phyloP scores from a whole-genome alignment of 345 rosid genomes.

The Euphorbia tirucalli region DNA sequence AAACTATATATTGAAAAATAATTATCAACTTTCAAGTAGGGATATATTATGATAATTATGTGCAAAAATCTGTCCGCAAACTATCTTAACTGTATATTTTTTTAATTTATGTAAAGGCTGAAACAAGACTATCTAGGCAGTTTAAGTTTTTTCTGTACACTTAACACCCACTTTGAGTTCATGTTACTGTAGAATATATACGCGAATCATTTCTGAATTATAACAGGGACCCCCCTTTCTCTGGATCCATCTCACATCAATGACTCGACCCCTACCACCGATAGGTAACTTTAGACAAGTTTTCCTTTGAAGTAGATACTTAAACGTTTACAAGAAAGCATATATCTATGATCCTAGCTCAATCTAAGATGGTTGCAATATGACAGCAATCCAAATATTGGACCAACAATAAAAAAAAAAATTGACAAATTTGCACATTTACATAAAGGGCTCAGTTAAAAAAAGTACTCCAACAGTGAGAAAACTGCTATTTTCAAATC shows the following conservation, averaged over 20 bases:
- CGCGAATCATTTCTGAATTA: conserved; percentile 6
- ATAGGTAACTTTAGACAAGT: too few species aligned
- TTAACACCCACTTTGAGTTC: conserved; percentile 13
- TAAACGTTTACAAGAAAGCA: too few species aligned
- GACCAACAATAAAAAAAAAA: not conserved
- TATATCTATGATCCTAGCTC: not conserved
- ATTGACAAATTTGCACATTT: not conserved
- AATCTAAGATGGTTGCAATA: not conserved
- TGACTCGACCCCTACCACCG: too few species aligned
- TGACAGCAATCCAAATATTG: not conserved
- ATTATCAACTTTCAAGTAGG: too few species aligned
- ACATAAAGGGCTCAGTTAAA: not conserved
- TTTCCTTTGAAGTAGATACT: too few species aligned
- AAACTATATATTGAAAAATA: too few species aligned
- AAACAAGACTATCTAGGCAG: too few species aligned
- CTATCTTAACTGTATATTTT: too few species aligned
- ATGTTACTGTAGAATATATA: conserved; percentile 5
- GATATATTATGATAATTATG: too few species aligned
- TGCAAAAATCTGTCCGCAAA: too few species aligned
- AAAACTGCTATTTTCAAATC: not conserved
- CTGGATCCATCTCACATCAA: not conserved
- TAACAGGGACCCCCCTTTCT: conserved; percentile 1
- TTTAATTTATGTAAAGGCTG: too few species aligned
- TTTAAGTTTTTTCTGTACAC: too few species aligned
- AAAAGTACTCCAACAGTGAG: not conserved